Evolutionary conservation across 768 basidiomycete genomes (phyloP), one percentile per base, ranked within the genome.

Genomic region (Suillus placidus): DNA sequence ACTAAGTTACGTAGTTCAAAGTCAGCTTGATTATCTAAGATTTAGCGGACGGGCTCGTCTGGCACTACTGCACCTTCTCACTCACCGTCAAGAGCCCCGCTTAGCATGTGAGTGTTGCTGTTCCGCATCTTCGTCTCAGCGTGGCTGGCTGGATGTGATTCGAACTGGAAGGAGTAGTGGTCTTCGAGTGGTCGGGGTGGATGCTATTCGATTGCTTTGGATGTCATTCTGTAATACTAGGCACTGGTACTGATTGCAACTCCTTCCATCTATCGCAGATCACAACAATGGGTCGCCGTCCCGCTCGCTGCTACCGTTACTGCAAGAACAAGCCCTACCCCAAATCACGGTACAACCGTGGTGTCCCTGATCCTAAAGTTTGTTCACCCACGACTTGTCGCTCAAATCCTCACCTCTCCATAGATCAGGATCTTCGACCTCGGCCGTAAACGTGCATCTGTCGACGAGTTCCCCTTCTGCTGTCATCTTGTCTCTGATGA

Each of bases 301-400:
- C 95, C 70, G 95, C 95, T 81, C 91, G 94, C 74, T 97, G 96
- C 89, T 97, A 97, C 85, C 91, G 96, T 72, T 98, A 98, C 86
- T 98, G 96, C 88, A 99, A 98, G 84, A 97, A 97, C 88, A 99
- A 99, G 89, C 96, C 97, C 37, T 96, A 94, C 84, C 94, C 94
- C 66, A 96, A 95, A 82, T 93, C 91, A 64, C 82, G 95, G 76
- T 97, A 97, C 86, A 97, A 97, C 84, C 95, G 95, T 84, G 97
- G 96, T 93, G 97, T 98, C 45, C 97, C 97, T 72, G 97, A 98
- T 76, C 80, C 95, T 71, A 97, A 95, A 85, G 93, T 88, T 35
- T 63, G 81, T 76, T 6, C 23, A 37, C 51, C 58, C 18, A n/a
- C 7, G 4, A 14, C 45, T 45, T 23, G 20, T 5, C 34, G 32